A percentile compares a stretch with the other conserved stretches of the same genome.
phyloP scores from a whole-genome alignment of 1,139 yeast species.

The Magnusiomyces tetraspermus region DNA sequence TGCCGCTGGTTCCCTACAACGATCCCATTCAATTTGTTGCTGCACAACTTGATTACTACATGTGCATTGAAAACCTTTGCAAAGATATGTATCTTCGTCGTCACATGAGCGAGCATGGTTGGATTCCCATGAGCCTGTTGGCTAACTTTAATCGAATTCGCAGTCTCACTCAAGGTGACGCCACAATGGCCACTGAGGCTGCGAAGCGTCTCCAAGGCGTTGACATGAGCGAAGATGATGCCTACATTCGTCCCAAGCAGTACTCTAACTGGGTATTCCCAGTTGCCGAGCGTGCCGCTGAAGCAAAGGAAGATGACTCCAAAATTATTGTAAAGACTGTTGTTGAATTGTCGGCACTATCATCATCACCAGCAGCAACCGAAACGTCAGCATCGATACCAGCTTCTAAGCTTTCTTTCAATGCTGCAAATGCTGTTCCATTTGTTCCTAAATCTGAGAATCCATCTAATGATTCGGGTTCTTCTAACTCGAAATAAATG shows the following conservation, averaged over 20 bases:
- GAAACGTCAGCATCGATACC: too few relatives aligned
- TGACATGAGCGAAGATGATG: neutral
- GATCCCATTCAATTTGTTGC: constrained; percentile 27
- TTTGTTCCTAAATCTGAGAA: constrained; percentile 28
- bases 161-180: neutral
- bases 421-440: constrained; percentile 33
- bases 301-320: neutral
- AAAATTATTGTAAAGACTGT: neutral
- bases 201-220: neutral
- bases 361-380: too few relatives aligned
- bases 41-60: constrained; percentile 75
- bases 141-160: neutral
- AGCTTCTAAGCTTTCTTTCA: constrained; percentile 28
- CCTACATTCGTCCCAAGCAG: constrained; percentile 18
- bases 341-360: too few relatives aligned
- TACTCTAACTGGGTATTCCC: constrained; percentile 46
- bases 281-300: constrained; percentile 14
- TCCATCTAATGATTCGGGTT: neutral
- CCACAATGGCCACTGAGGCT: neutral
- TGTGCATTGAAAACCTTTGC: constrained; percentile 75
- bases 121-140: constrained; percentile 47
- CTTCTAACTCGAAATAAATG: neutral
- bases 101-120: constrained; percentile 72
- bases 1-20: constrained; percentile 17
- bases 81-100: constrained; percentile 71